Evolutionary conservation across 441 rosid species (phyloP).

Genomic region (Croton laevigatus): DNA sequence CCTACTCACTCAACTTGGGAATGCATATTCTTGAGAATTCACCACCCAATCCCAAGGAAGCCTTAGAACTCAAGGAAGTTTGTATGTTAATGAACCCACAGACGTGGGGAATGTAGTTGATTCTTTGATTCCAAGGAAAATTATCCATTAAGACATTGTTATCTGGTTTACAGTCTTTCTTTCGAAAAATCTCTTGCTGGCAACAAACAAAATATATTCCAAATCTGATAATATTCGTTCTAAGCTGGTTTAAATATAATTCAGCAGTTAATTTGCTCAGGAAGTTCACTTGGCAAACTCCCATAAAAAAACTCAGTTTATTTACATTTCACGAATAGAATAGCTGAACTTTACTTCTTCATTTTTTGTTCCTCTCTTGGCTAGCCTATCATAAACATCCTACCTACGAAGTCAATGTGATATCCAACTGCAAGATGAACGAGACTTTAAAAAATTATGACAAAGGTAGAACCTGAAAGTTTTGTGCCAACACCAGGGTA

Average conservation of each 20-base stretch:
- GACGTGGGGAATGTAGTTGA: neutral
- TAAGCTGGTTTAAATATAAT: too few species aligned
- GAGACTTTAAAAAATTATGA: neutral
- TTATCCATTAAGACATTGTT: too few species aligned
- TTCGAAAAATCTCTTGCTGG: too few species aligned
- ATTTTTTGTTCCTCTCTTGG: neutral
- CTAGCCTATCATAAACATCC: neutral
- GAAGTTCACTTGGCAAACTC: too few species aligned
- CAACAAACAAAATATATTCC: too few species aligned
- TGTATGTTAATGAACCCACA: neutral
- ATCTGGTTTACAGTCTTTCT: too few species aligned
- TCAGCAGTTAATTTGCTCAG: too few species aligned
- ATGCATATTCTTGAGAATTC: neutral
- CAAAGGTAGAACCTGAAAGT: conserved; percentile 66
- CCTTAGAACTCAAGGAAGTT: neutral
- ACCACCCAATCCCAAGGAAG: neutral
- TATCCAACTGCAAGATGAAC: neutral
- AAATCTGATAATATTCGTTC: too few species aligned
- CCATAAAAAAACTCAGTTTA: too few species aligned
- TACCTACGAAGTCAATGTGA: neutral
- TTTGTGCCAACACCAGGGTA: conserved; percentile 67
- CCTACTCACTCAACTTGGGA: neutral
- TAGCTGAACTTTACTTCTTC: neutral
- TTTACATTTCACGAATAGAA: too few species aligned
- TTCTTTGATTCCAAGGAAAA: neutral